Evolutionary conservation across 1,284 basidiomycete genomes (phyloP).

Genomic region (Leccinum cinnamomeum): DNA sequence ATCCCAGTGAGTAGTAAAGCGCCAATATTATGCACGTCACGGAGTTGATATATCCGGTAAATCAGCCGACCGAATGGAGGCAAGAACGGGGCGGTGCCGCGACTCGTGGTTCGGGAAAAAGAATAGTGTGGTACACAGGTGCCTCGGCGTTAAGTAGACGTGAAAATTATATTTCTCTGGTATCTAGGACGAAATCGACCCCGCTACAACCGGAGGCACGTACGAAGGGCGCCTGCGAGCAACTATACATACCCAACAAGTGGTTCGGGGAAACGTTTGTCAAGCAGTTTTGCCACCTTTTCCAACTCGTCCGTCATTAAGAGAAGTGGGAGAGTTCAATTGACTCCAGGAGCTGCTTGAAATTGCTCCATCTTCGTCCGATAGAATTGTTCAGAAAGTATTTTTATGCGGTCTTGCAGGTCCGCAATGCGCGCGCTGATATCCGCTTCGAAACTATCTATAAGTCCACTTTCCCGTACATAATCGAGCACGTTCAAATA

Average conservation of each 20-base stretch:
- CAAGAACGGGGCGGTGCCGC: slow-evolving; percentile 28
- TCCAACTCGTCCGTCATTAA: slow-evolving; percentile 89
- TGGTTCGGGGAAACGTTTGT: slow-evolving; percentile 84
- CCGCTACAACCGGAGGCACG: slow-evolving; percentile 44
- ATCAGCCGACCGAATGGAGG: slow-evolving; percentile 27
- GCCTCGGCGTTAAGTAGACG: too few species aligned
- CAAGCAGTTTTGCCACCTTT: slow-evolving; percentile 77
- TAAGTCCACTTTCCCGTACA: slow-evolving; percentile 67
- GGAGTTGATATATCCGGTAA: slow-evolving; percentile 33
- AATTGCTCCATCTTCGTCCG: slow-evolving; percentile 70
- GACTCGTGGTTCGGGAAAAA: slow-evolving; percentile 21
- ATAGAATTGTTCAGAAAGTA: slow-evolving; percentile 70
- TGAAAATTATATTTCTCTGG: too few species aligned
- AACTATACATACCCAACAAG: slow-evolving; percentile 64
- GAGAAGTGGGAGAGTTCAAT: slow-evolving; percentile 76
- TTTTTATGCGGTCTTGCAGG: slow-evolving; percentile 57
- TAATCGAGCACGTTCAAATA: slow-evolving; percentile 69
- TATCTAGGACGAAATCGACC: slow-evolving; percentile 46
- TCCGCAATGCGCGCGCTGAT: slow-evolving; percentile 64
- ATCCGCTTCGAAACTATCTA: slow-evolving; percentile 68
- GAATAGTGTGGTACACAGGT: slow-evolving; percentile 7
- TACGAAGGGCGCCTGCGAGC: neutral
- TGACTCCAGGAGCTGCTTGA: slow-evolving; percentile 67
- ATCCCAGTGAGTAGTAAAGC: slow-evolving; percentile 13
- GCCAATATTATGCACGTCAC: slow-evolving; percentile 5